Evolutionary conservation across 305 asterid genomes (phyloP).

Genomic region (Euphrasia arctica): DNA sequence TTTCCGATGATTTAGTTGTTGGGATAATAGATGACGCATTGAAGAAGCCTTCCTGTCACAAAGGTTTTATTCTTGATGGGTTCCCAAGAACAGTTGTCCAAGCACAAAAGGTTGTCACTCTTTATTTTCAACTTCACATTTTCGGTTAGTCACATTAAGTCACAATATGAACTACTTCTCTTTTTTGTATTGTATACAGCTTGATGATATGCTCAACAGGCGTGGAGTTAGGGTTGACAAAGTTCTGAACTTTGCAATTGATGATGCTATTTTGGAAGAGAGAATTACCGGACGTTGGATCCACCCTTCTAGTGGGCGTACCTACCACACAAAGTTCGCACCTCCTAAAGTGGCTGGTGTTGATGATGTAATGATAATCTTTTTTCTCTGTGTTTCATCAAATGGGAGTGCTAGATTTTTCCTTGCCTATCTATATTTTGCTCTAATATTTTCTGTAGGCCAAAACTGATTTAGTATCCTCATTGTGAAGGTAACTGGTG

Average conservation of each 20-base stretch:
- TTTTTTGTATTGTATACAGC: constrained; percentile 35
- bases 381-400: too few species aligned
- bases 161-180: neutral
- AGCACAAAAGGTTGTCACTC: constrained; percentile 63
- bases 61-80: constrained; percentile 95
- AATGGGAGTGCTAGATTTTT: too few species aligned
- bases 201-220: constrained; percentile 84
- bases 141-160: constrained; percentile 19
- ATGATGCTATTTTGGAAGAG: constrained; percentile 15
- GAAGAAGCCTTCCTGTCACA: constrained; percentile 88
- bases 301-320: constrained; percentile 6
- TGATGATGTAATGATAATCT: neutral
- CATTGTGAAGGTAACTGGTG: constrained; percentile 74
- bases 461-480: too few species aligned
- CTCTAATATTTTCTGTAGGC: too few species aligned
- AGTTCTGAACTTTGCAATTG: constrained; percentile 15
- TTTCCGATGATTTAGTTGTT: constrained; percentile 86
- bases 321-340: constrained; percentile 1
- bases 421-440: too few species aligned
- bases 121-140: too few species aligned
- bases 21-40: constrained; percentile 90
- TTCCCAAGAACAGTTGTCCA: constrained; percentile 91
- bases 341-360: neutral
- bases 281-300: constrained; percentile 7
- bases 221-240: constrained; percentile 86